These are phyloP conservation scores for Cornus kousa DNA, from an alignment of 148 eudicot species.

Conservation along the genomic window DNA sequence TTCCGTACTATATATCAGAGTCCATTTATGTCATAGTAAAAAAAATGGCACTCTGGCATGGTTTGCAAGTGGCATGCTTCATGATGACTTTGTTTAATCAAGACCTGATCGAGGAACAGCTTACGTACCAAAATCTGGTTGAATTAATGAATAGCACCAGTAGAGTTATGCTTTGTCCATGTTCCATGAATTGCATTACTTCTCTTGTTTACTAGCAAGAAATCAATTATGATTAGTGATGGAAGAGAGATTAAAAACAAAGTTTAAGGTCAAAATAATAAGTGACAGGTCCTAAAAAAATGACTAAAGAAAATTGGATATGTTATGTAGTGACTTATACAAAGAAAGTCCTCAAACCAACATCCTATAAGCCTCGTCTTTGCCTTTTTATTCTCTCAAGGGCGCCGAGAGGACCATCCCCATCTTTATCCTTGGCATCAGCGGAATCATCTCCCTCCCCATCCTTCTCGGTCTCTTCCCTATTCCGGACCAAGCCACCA, in stretches of 20 bases:
- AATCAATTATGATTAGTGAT: no score
- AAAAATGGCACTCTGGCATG: not conserved
- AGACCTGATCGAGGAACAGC: not conserved
- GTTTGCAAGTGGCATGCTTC: not conserved
- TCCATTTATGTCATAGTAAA: not conserved
- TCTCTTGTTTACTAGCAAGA: not conserved
- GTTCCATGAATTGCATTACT: no score
- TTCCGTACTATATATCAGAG: no score
- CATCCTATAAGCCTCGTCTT: constrained; percentile 29
- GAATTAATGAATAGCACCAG: not conserved
- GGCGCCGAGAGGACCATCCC: constrained; percentile 63
- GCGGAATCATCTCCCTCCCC: constrained; percentile 28
- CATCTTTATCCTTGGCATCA: constrained; percentile 27
- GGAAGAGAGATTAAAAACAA: no score
- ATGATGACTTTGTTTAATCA: not conserved
- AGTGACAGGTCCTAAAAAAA: no score
- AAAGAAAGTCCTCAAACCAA: not conserved
- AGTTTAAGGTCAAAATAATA: no score
- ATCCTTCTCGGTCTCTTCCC: constrained; percentile 44
- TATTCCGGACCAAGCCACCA: constrained; percentile 75
- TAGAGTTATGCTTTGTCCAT: not conserved
- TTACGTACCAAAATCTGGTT: not conserved
- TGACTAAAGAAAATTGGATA: no score
- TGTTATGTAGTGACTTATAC: no score
- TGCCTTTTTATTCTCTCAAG: constrained; percentile 74